Conservation (phyloP, 495 filamentous ascomycete species). For the Penicillium paxilli region DNA sequence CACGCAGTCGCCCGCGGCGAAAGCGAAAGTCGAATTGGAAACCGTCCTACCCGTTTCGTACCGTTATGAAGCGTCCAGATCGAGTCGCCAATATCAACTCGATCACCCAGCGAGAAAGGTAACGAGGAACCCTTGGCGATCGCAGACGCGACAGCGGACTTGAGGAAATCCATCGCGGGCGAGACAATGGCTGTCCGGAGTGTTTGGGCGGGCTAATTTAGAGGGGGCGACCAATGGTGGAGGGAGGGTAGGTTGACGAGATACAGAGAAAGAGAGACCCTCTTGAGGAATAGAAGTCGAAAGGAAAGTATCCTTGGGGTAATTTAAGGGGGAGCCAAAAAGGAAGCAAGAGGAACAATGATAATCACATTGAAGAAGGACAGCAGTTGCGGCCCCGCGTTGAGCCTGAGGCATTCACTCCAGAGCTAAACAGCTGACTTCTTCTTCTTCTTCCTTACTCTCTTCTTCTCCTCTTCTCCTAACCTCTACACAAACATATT, state of each 20-base stretch:
- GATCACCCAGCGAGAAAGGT: constrained; percentile 87
- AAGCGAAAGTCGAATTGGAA: constrained; percentile 6
- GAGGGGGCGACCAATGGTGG: constrained; percentile 7
- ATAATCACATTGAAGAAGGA: background rate
- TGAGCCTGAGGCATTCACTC: constrained; percentile 15
- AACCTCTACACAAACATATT: background rate
- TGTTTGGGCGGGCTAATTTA: constrained; percentile 8
- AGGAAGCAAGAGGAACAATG: background rate
- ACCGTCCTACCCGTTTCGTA: constrained; percentile 71
- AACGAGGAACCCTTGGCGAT: constrained; percentile 93
- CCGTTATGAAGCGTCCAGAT: constrained; percentile 94
- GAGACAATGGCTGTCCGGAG: background rate
- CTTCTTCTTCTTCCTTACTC: background rate
- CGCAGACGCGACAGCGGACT: constrained; percentile 93
- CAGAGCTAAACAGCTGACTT: background rate
- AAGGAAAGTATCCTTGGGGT: no score
- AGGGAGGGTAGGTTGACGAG: background rate
- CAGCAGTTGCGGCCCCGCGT: constrained; percentile 19
- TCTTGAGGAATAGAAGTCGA: no score
- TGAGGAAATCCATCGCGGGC: constrained; percentile 86
- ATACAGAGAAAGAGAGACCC: background rate
- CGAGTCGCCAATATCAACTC: constrained; percentile 81
- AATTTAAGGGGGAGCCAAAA: background rate
- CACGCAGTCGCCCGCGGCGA: background rate
- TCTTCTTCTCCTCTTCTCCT: background rate